Evolutionary conservation across 2,329 filamentous ascomycete species (phyloP).

Genomic region (Gliomastix tumulicola): DNA sequence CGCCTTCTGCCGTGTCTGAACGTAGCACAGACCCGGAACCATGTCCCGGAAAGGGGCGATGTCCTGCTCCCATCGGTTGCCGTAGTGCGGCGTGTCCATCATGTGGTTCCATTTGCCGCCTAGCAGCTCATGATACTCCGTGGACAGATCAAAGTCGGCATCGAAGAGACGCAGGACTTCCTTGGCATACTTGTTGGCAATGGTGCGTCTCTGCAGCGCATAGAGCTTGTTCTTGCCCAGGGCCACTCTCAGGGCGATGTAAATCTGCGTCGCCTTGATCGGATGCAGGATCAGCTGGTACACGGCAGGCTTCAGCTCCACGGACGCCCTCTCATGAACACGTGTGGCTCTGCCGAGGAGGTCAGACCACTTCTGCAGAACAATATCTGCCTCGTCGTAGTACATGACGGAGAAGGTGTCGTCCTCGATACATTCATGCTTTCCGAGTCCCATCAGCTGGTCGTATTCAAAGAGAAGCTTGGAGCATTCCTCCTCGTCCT

Average conservation of each 20-base stretch:
- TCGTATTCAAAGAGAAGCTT: constrained; percentile 39
- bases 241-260: constrained; percentile 34
- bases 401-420: constrained; percentile 36
- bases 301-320: constrained; percentile 44
- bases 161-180: constrained; percentile 29
- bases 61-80: constrained; percentile 42
- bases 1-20: constrained; percentile 39
- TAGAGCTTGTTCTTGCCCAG: constrained; percentile 34
- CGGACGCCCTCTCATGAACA: constrained; percentile 37
- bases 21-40: constrained; percentile 43
- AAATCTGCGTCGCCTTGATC: constrained; percentile 42
- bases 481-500: constrained; percentile 34
- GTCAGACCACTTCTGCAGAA: constrained; percentile 28
- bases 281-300: constrained; percentile 52
- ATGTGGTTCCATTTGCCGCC: constrained; percentile 50
- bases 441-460: constrained; percentile 22
- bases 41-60: constrained; percentile 50
- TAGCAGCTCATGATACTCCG: constrained; percentile 32
- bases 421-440: constrained; percentile 19
- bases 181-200: constrained; percentile 25
- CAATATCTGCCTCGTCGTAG: constrained; percentile 55
- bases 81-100: constrained; percentile 37
- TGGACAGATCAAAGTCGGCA: constrained; percentile 31
- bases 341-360: constrained; percentile 34
- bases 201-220: constrained; percentile 35